phyloP scores from a whole-genome alignment of 768 basidiomycete species.

The Collybia mongolica region DNA sequence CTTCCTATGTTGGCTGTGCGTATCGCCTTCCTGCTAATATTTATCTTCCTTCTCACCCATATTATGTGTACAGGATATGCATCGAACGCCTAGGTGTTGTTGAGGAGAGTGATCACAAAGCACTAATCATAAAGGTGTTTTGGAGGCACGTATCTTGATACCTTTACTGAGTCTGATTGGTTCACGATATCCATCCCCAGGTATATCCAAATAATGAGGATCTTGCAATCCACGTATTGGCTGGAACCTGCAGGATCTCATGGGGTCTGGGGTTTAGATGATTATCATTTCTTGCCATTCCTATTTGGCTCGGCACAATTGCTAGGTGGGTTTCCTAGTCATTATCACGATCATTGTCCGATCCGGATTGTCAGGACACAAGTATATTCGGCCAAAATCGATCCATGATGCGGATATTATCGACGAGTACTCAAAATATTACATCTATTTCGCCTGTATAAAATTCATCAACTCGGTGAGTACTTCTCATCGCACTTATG shows the following conservation, averaged over 20 bases:
- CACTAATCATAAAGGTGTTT: conserved; percentile 81
- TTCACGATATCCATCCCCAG: conserved; percentile 51
- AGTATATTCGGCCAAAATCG: conserved; percentile 85
- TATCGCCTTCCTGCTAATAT: conserved; percentile 5
- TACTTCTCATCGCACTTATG: neutral
- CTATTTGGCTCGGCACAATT: conserved; percentile 84
- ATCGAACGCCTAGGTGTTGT: conserved; percentile 71
- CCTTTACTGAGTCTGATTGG: neutral
- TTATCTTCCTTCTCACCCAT: neutral
- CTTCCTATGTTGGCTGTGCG: conserved; percentile 95
- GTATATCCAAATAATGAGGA: conserved; percentile 80
- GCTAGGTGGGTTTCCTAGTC: conserved; percentile 35
- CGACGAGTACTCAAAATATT: conserved; percentile 87
- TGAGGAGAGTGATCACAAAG: conserved; percentile 60
- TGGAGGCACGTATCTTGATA: conserved; percentile 60
- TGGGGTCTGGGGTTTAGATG: conserved; percentile 96
- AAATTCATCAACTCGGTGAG: conserved; percentile 91
- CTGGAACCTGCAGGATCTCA: conserved; percentile 99
- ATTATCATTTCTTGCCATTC: conserved; percentile 96
- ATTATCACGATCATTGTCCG: neutral
- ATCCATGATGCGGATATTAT: conserved; percentile 92
- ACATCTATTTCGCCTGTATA: conserved; percentile 98
- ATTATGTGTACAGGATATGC: conserved; percentile 58
- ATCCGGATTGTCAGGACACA: conserved; percentile 57
- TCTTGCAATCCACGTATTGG: conserved; percentile 93